Percentiles rank a stretch among this genome's conserved stretches.
Evolutionary conservation across 768 basidiomycete genomes (phyloP).

Genomic region (Cystobasidium onofrii): DNA sequence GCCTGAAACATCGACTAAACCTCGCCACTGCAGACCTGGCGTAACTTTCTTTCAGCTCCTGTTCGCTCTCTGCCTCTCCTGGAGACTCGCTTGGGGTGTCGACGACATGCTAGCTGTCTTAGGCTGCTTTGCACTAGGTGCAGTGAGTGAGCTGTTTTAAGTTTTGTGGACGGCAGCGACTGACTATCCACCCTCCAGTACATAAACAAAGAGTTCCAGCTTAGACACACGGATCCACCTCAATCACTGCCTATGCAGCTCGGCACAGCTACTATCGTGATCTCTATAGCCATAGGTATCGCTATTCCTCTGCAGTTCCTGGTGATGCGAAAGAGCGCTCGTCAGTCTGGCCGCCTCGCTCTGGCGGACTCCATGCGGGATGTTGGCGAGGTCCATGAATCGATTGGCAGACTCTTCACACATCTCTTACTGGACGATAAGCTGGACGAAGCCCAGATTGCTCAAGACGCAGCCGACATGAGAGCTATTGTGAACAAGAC

Average conservation of each 20-base stretch:
- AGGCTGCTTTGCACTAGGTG: neutral
- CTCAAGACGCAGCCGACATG: neutral
- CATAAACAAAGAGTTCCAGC: neutral
- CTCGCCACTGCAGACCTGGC: neutral
- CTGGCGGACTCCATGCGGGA: neutral
- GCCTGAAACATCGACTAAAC: too few relatives aligned
- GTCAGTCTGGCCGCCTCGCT: neutral
- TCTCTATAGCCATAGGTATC: neutral
- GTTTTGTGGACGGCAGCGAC: too few relatives aligned
- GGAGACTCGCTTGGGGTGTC: neutral
- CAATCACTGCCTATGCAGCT: neutral
- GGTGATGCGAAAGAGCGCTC: neutral
- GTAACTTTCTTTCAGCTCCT: neutral
- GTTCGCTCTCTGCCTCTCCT: neutral
- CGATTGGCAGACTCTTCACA: neutral
- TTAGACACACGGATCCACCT: neutral
- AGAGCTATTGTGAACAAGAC: neutral
- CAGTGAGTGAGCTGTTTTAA: neutral
- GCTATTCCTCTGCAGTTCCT: neutral
- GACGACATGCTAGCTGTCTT: neutral
- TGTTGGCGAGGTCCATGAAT: neutral
- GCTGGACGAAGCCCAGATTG: neutral
- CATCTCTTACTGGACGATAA: neutral
- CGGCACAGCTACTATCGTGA: neutral
- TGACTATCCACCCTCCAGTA: neutral